Base-by-base conservation (phyloP, 345 rosid genomes). In the Punica granatum region DNA sequence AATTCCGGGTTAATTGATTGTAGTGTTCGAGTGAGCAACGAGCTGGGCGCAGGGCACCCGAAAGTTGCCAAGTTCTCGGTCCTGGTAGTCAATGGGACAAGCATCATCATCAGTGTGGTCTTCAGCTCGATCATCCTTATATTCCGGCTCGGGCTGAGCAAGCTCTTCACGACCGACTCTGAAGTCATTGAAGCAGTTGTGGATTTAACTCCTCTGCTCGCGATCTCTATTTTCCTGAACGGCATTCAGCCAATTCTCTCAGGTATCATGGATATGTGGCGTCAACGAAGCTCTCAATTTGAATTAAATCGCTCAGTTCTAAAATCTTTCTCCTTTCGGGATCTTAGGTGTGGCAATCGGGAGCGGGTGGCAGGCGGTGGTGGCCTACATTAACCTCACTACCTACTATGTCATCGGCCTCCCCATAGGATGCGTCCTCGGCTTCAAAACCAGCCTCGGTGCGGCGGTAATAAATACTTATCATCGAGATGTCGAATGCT, bases 231-330 rank as follows among this genome's bases (percentile, higher is more conserved):
- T 61, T 81, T 94, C 76, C 73, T 94, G 48, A 94, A 94, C 58
- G 96, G 97, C 32, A 84, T 94, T 68, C 99, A 94, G 60, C 99
- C 99, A 23, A 89, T 94, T 15, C 95, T 94, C 78, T 92, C 98
- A 69, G 98, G 98, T 88, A 69, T 37, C 41, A n/a, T n/a, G n/a
- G n/a, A n/a, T n/a, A n/a, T n/a, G n/a, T n/a, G n/a, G n/a, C n/a
- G n/a, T n/a, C n/a, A n/a, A n/a, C n/a, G n/a, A n/a, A n/a, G n/a
- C n/a, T n/a, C n/a, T n/a, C n/a, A n/a, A n/a, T n/a, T n/a, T n/a
- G n/a, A n/a, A n/a, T n/a, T n/a, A n/a, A n/a, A n/a, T n/a, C n/a
- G n/a, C n/a, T 37, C 41, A 44, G 36, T 44, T 43, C 19, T 44
- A 18, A n/a, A 43, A 1, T 35, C 39, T 1, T 35, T 35, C 18